Percentiles rank a stretch among this genome's conserved stretches.
phyloP scores from a whole-genome alignment of 257 asterid species.

The Solanum tarapatanum region DNA sequence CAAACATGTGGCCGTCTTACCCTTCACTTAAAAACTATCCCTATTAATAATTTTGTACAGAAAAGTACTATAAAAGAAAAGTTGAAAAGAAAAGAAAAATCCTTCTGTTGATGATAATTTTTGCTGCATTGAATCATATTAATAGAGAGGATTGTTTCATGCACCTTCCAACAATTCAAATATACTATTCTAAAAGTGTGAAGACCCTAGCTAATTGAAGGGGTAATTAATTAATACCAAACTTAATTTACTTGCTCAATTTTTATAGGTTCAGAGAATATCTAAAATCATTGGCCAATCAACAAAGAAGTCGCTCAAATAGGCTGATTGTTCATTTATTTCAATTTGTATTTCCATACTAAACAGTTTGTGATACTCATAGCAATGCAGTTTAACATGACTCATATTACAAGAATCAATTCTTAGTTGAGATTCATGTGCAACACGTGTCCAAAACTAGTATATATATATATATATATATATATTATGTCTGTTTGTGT shows the following conservation, averaged over 20 bases:
- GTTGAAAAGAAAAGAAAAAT: not conserved
- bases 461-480: not conserved
- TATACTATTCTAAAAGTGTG: not conserved
- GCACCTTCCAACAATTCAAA: not conserved
- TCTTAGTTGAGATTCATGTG: not conserved
- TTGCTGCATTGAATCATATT: not conserved
- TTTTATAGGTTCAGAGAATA: not conserved
- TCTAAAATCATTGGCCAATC: not conserved
- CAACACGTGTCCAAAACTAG: not conserved
- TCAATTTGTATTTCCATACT: not conserved
- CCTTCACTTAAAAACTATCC: not conserved
- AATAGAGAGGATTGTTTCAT: not conserved
- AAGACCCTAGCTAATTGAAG: no score
- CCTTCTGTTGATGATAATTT: not conserved
- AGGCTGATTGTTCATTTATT: not conserved
- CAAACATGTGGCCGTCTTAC: not conserved
- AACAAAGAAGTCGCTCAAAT: not conserved
- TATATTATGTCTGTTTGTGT: not conserved
- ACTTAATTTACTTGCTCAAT: not conserved
- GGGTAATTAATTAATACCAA: no score
- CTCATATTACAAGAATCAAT: not conserved
- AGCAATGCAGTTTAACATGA: not conserved
- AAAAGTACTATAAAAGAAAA: not conserved
- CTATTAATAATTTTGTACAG: not conserved
- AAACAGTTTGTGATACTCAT: not conserved